These are phyloP conservation scores for Laguncularia racemosa DNA, from an alignment of 345 rosid genomes.

Conservation along the genomic window DNA sequence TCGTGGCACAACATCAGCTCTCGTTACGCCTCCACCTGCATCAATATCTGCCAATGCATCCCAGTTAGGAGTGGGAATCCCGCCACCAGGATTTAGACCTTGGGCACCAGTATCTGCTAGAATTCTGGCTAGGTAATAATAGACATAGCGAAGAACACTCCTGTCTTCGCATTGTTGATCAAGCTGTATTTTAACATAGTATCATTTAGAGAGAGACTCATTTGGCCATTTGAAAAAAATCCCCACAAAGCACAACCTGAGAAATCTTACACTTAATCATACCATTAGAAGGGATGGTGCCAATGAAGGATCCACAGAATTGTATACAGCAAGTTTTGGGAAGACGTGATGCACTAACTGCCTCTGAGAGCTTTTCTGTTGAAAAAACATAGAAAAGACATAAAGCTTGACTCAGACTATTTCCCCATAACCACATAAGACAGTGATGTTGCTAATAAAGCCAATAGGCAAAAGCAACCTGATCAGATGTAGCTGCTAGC, in stretches of 20 bases:
- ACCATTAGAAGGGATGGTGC: conserved; percentile 99
- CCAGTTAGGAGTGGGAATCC: conserved; percentile 99
- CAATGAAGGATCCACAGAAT: conserved; percentile 95
- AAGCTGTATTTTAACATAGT: conserved; percentile 47
- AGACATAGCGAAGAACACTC: conserved; percentile 91
- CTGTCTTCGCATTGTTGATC: conserved; percentile 95
- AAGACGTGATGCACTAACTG: conserved; percentile 87
- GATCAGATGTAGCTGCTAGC: conserved; percentile 92
- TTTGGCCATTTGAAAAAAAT: not conserved
- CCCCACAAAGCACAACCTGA: not conserved
- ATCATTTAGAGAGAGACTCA: not conserved
- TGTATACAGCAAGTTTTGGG: conserved; percentile 96
- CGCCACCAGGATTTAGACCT: conserved; percentile 92
- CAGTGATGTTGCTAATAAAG: conserved; percentile 1
- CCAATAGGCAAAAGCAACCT: conserved; percentile 29
- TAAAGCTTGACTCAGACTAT: conserved; percentile 3
- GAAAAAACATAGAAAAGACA: conserved; percentile 11
- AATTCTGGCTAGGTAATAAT: conserved; percentile 96
- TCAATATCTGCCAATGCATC: conserved; percentile 99
- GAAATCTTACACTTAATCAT: conserved; percentile 14
- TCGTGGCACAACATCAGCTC: conserved; percentile 97
- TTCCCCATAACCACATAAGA: conserved; percentile 1
- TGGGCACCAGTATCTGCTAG: conserved; percentile 79
- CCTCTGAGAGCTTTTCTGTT: conserved; percentile 86
- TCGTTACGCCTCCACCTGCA: conserved; percentile 94